phyloP scores from a whole-genome alignment of 495 filamentous ascomycete species.

The Penicillium goetzii region DNA sequence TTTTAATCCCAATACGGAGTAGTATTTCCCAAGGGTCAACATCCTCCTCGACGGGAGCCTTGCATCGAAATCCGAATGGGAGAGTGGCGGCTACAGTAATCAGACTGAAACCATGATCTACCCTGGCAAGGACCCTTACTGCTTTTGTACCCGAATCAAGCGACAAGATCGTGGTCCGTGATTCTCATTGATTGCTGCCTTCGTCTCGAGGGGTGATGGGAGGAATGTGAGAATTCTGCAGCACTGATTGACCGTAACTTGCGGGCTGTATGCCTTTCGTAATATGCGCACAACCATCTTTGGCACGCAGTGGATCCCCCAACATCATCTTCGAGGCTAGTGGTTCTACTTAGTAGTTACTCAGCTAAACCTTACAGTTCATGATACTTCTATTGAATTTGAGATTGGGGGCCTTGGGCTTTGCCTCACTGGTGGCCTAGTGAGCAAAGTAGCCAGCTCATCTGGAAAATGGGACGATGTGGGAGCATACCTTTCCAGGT shows the following conservation, averaged over 20 bases:
- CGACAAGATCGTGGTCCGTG: not conserved
- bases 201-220: slow-evolving; percentile 1
- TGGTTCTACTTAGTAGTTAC: not conserved
- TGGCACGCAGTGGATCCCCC: slow-evolving; percentile 2
- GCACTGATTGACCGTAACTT: slow-evolving; percentile 1
- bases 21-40: not conserved
- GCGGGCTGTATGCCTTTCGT: not conserved
- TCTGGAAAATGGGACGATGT: not conserved
- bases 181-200: not conserved
- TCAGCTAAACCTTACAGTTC: slow-evolving; percentile 10
- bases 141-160: slow-evolving; percentile 8
- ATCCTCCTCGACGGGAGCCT: slow-evolving; percentile 16
- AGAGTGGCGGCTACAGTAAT: slow-evolving; percentile 6
- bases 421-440: not conserved
- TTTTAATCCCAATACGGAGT: slow-evolving; percentile 6
- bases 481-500: not conserved
- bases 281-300: not conserved
- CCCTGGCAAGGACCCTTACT: slow-evolving; percentile 17
- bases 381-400: not conserved
- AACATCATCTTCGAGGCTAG: not conserved
- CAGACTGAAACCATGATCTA: slow-evolving; percentile 19
- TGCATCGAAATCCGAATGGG: slow-evolving; percentile 18
- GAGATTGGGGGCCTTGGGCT: not conserved
- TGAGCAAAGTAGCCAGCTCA: not conserved
- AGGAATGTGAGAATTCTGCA: not conserved